Base-by-base conservation (phyloP, 148 eudicot species). In the Selenicereus undatus region DNA sequence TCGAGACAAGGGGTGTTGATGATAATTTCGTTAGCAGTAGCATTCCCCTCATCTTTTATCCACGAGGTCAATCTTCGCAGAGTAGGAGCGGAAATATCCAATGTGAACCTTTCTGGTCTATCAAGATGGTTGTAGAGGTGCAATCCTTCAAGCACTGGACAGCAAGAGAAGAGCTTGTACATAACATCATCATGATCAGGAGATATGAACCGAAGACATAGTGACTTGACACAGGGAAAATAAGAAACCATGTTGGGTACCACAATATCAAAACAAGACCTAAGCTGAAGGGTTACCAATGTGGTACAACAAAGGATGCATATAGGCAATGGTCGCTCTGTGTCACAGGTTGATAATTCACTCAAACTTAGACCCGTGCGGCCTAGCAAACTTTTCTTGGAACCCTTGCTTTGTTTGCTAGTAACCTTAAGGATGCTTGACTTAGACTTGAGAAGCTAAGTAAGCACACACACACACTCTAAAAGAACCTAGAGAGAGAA, bases 221-320 rank as follows among this genome's bases (percentile, higher is more conserved):
- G 70, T n/a, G 24, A 39, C 60, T 78, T 78, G 24, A 78, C 48
- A 78, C 18, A 69, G 45, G 81, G 74, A 48, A 78, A 78, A 66
- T 42, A 78, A 66, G 70, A 16, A 1, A 78, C 42, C 68, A 74
- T 68, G 20, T 45, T 60, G 3, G 62, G 81, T 43, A 66, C 20
- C 4, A 8, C 42, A 11, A 78, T 27, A 26, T 66, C 81, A 78
- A 78, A 78, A 69, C 42, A 78, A 2, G 74, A 78, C 1, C 27
- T 2, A 20, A 78, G 73, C 74, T 20, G 22, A 10, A 78, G 81
- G 22, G 21, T 27, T 68, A 45, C 81, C 27, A 78, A 8, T 78
- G 73, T 66, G 45, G 30, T 68, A 56, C 36, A 78, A 30, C 42
- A 16, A 50, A 68, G 74, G 45, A 66, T 22, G 62, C 58, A 69